Percentiles rank a stretch among this genome's conserved stretches.
Evolutionary conservation across 768 basidiomycete genomes (phyloP).

Genomic region (Boletus rubescentipes): DNA sequence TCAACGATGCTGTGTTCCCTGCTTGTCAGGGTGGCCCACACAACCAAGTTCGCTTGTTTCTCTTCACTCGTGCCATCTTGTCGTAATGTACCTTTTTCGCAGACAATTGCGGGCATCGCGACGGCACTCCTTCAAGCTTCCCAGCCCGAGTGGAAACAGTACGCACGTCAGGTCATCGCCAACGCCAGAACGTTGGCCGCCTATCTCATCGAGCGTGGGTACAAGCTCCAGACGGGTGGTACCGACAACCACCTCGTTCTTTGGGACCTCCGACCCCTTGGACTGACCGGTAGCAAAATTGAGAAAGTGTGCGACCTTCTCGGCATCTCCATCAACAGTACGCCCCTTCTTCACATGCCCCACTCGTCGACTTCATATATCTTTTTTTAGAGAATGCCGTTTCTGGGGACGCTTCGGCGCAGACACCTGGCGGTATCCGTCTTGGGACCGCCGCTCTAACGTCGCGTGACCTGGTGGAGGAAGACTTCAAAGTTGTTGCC

Average conservation of each 20-base stretch:
- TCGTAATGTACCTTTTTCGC: background rate
- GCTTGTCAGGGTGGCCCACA: conserved; percentile 99
- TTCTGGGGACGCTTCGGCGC: conserved; percentile 93
- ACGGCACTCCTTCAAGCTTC: conserved; percentile 90
- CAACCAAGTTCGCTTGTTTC: conserved; percentile 72
- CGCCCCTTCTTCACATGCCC: conserved; percentile 26
- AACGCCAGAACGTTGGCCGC: conserved; percentile 81
- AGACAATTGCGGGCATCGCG: conserved; percentile 95
- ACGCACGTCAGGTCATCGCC: conserved; percentile 91
- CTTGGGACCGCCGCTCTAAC: conserved; percentile 94
- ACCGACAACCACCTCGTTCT: conserved; percentile 98
- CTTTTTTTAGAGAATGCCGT: conserved; percentile 81
- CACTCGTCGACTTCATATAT: background rate
- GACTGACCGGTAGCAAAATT: conserved; percentile 96
- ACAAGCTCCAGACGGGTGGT: conserved; percentile 95
- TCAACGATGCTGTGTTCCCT: conserved; percentile 99
- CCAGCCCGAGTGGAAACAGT: conserved; percentile 84
- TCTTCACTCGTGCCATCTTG: background rate
- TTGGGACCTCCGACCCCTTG: conserved; percentile 95
- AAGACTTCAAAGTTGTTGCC: conserved; percentile 84
- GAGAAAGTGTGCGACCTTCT: conserved; percentile 98
- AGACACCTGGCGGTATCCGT: conserved; percentile 95
- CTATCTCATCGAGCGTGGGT: conserved; percentile 73
- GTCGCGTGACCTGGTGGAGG: conserved; percentile 89
- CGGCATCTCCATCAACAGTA: conserved; percentile 96